Conservation (phyloP, 768 basidiomycete genomes). For the Dentipellis sp. region DNA sequence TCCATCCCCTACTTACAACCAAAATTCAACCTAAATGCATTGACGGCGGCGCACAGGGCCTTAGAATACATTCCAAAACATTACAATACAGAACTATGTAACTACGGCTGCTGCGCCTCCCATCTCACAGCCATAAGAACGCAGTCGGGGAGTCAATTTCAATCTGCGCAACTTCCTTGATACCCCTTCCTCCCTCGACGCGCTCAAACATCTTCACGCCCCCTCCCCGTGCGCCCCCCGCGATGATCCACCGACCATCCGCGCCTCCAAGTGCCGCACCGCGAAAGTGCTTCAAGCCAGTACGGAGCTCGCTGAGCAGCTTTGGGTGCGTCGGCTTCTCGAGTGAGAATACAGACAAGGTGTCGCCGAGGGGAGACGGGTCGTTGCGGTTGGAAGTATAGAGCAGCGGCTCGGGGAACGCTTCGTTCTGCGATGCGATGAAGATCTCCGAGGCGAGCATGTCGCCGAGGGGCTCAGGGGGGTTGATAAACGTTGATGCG, state of each 20-base stretch:
- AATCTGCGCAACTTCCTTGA: conserved; percentile 41
- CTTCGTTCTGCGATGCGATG: conserved; percentile 40
- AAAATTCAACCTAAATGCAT: too few species aligned
- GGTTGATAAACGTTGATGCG: conserved; percentile 39
- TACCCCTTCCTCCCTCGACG: conserved; percentile 43
- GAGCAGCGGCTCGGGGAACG: conserved; percentile 48
- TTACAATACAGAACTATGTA: too few species aligned
- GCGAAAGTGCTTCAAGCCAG: conserved; percentile 61
- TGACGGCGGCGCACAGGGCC: too few species aligned
- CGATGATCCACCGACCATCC: conserved; percentile 51
- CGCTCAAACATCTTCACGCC: conserved; percentile 69
- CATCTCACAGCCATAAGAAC: conserved; percentile 29
- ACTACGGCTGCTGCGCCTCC: too few species aligned
- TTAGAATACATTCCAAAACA: too few species aligned
- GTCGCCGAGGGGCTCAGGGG: conserved; percentile 25
- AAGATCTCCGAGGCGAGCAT: conserved; percentile 69
- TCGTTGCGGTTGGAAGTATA: conserved; percentile 75
- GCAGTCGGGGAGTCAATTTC: conserved; percentile 29
- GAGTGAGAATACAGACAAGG: conserved; percentile 59
- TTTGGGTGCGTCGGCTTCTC: conserved; percentile 34
- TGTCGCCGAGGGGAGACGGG: conserved; percentile 59
- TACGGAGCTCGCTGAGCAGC: conserved; percentile 53
- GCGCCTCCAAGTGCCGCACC: conserved; percentile 60
- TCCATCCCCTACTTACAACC: too few species aligned
- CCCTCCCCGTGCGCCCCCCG: conserved; percentile 53